A percentile compares a stretch with the other conserved stretches of the same genome.
These are phyloP conservation scores for Fusarium piperis DNA, from an alignment of 2,329 filamentous ascomycete genomes.

Conservation along the genomic window DNA sequence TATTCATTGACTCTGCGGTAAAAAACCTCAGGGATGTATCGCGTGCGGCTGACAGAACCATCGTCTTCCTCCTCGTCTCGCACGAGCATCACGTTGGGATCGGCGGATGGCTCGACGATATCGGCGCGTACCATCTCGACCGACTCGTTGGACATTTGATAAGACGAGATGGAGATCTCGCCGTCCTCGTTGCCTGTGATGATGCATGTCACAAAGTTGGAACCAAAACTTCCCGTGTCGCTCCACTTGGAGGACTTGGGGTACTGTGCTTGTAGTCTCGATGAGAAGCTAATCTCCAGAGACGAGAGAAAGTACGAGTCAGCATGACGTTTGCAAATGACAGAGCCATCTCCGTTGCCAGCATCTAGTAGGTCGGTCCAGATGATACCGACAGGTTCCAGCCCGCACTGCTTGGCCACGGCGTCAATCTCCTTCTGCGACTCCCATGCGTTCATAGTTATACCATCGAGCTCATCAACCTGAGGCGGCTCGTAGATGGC, in stretches of 20 bases:
- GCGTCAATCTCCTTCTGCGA: constrained; percentile 85
- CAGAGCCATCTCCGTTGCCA: constrained; percentile 82
- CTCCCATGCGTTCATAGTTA: constrained; percentile 85
- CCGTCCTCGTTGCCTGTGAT: constrained; percentile 92
- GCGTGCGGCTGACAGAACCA: constrained; percentile 70
- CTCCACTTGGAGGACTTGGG: constrained; percentile 97
- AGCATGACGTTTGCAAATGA: constrained; percentile 93
- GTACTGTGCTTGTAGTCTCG: constrained; percentile 86
- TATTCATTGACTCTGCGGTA: constrained; percentile 97
- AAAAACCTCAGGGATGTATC: constrained; percentile 98
- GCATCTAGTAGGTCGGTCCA: constrained; percentile 92
- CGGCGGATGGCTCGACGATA: constrained; percentile 93
- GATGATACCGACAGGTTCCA: constrained; percentile 91
- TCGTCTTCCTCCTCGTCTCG: constrained; percentile 91
- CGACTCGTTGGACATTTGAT: constrained; percentile 93
- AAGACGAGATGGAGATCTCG: constrained; percentile 88
- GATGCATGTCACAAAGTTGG: constrained; percentile 96
- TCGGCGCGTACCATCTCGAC: constrained; percentile 97
- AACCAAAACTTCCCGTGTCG: constrained; percentile 91
- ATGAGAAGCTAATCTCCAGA: constrained; percentile 88
- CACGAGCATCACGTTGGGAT: constrained; percentile 93
- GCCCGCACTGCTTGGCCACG: constrained; percentile 81
- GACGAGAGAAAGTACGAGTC: constrained; percentile 96
- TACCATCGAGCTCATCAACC: constrained; percentile 85
- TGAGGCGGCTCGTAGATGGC: constrained; percentile 98